Conservation (phyloP, 164 flowering plant species). For the Liriodendron chinense region DNA sequence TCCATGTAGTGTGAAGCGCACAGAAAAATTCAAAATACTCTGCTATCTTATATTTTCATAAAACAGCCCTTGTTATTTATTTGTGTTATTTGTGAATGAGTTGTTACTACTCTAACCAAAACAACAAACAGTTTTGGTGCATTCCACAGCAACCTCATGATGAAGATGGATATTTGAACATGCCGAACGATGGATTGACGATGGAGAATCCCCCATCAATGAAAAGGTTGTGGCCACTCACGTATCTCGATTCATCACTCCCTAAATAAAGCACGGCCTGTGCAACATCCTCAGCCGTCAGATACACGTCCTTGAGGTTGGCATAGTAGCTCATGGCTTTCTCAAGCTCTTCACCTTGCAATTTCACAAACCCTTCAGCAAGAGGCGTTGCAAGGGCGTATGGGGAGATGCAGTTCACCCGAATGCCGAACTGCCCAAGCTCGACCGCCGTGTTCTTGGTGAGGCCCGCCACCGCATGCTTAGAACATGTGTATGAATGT, state of each 20-base stretch:
- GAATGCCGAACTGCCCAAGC: conserved; percentile 21
- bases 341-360: conserved; percentile 13
- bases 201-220: conserved; percentile 37
- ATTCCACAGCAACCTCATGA: background rate
- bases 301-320: conserved; percentile 17
- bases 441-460: conserved; percentile 16
- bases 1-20: too few relatives aligned
- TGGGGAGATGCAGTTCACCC: conserved; percentile 47
- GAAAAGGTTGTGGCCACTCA: conserved; percentile 36
- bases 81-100: too few relatives aligned
- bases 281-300: conserved; percentile 19
- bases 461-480: conserved; percentile 18
- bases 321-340: background rate
- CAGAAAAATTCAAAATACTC: too few relatives aligned
- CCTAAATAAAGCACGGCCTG: conserved; percentile 21
- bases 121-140: too few relatives aligned
- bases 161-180: conserved; percentile 12
- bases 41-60: too few relatives aligned
- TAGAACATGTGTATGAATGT: conserved; percentile 9
- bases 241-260: conserved; percentile 37
- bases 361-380: background rate
- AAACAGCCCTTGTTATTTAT: too few relatives aligned
- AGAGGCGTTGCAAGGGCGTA: conserved; percentile 45
- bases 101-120: too few relatives aligned
- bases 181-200: conserved; percentile 19